These are phyloP conservation scores for Yamadazyma taylorii DNA, from an alignment of 1,139 yeast genomes.

Conservation along the genomic window DNA sequence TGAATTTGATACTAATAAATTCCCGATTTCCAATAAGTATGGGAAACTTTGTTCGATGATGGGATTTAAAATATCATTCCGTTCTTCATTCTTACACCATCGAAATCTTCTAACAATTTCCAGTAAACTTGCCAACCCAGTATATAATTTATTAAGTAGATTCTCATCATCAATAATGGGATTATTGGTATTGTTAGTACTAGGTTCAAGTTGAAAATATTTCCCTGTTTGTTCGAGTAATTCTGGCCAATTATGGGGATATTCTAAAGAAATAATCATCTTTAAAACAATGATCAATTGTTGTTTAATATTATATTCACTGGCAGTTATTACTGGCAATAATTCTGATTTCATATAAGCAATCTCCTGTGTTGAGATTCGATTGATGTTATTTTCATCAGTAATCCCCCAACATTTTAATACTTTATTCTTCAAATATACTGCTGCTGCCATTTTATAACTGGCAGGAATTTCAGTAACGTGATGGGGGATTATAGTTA, in stretches of 20 bases:
- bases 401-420: conserved; percentile 60
- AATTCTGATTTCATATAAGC: conserved; percentile 66
- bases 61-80: conserved; percentile 56
- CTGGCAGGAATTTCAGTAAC: conserved; percentile 22
- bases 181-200: conserved; percentile 17
- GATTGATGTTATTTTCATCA: conserved; percentile 21
- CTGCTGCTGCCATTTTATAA: conserved; percentile 72
- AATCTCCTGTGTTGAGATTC: conserved; percentile 67
- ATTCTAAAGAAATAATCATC: conserved; percentile 66
- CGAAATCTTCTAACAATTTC: conserved; percentile 76
- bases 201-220: conserved; percentile 48
- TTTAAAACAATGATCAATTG: conserved; percentile 74
- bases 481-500: conserved; percentile 53
- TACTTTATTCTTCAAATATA: conserved; percentile 80
- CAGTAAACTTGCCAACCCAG: conserved; percentile 74
- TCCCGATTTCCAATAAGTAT: conserved; percentile 64
- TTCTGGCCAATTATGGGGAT: conserved; percentile 69
- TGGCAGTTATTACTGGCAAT: conserved; percentile 40
- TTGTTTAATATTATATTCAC: conserved; percentile 50
- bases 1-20: conserved; percentile 46
- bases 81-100: conserved; percentile 66
- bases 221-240: conserved; percentile 59
- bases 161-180: conserved; percentile 28
- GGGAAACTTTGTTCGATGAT: conserved; percentile 70
- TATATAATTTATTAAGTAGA: conserved; percentile 60